Evolutionary conservation across 495 filamentous ascomycete genomes (phyloP), one percentile per base, ranked within the genome.

Genomic region (Staphylotrichum tortipilum): DNA sequence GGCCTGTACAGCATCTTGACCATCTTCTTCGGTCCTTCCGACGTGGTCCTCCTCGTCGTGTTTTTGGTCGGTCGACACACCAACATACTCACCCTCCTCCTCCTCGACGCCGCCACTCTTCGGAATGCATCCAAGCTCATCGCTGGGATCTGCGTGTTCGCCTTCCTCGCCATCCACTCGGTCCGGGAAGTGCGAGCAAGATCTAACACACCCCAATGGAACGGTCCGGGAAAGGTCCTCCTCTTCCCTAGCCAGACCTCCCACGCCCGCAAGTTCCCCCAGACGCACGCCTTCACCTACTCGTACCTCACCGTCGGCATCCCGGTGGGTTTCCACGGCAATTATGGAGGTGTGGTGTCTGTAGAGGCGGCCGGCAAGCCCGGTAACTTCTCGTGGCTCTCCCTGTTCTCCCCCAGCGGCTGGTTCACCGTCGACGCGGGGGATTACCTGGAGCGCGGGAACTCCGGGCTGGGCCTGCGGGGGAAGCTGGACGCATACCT

Each of bases 281-380:
- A 76, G 50, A 79, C 72, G 52, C 80, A 86, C 56, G 69, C 68
- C 0, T 86, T 87, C 59, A 71, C 69, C 10, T 85, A 85, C 60
- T 80, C 82, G 4, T 82, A 84, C 58, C 69, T 88, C 10, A 67
- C 77, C 23, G 76, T 83, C 24, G 83, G 83, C 4, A 70, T 87
- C 44, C 85, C 84, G 3, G 68, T 89, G 31, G 77, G 71, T 14
- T 81, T 75, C 68, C 69, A 69, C 47, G 79, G 79, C 31, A 62
- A 59, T 46, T 67, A 73, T 12, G 72, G 72, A 15, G 70, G 71
- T 14, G 60, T 84, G 52, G 59, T 86, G 42, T 82, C 80, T 3
- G 70, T 71, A 10, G 71, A 76, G 31, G 38, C 56, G 18, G 57
- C 60, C 21, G 44, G 55, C 7, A 44, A 53, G 21, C 47, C 49